Conservation (phyloP, 495 filamentous ascomycete genomes). For the Wilcoxina mikolae region DNA sequence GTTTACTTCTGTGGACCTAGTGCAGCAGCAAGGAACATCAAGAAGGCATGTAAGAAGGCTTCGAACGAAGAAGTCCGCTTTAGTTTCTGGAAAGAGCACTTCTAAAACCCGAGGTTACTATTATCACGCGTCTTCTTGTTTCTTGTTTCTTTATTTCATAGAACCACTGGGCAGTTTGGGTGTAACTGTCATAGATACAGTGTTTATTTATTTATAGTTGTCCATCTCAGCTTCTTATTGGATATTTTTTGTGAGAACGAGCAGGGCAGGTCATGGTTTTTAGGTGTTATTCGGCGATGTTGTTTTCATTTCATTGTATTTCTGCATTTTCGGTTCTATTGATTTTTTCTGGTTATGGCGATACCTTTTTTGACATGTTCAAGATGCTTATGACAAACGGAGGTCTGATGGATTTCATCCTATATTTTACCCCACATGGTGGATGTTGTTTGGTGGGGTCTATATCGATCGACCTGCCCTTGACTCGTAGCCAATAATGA, state of each 20-base stretch:
- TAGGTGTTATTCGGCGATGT: background rate
- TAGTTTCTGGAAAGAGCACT: constrained; percentile 98
- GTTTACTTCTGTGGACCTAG: constrained; percentile 95
- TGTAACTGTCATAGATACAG: background rate
- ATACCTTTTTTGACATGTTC: too few relatives aligned
- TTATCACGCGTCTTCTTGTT: background rate
- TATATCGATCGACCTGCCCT: too few relatives aligned
- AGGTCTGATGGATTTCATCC: too few relatives aligned
- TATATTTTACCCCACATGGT: too few relatives aligned
- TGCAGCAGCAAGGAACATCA: constrained; percentile 68
- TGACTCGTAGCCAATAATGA: too few relatives aligned
- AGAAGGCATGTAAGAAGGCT: constrained; percentile 55
- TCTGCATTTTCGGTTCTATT: constrained; percentile 5
- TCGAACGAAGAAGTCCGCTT: constrained; percentile 69
- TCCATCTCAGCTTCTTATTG: background rate
- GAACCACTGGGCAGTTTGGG: background rate
- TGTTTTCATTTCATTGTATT: background rate
- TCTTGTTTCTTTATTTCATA: background rate
- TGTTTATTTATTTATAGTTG: background rate
- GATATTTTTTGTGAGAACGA: background rate
- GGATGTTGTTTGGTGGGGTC: too few relatives aligned
- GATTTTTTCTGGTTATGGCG: constrained; percentile 2
- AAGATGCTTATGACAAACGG: too few relatives aligned
- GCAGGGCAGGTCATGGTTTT: background rate
- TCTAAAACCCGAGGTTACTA: constrained; percentile 30